phyloP scores from a whole-genome alignment of 2,329 filamentous ascomycete species.

The Dactylella cylindrospora region DNA sequence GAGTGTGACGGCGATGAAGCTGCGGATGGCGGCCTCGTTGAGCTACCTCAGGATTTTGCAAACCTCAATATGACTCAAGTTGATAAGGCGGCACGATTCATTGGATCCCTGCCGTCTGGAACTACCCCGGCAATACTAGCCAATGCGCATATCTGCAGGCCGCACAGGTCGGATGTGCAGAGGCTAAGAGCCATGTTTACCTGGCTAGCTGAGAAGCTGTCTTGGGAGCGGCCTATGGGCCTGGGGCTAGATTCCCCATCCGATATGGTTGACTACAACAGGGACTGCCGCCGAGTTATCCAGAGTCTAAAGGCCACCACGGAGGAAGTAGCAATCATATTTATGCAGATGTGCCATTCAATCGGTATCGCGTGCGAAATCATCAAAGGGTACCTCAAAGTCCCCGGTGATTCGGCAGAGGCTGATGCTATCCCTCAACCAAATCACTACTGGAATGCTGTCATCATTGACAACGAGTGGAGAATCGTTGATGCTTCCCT shows the following conservation, averaged over 20 bases:
- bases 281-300: conserved; percentile 81
- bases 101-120: conserved; percentile 77
- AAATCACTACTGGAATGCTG: conserved; percentile 98
- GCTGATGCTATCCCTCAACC: conserved; percentile 77
- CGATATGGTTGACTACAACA: conserved; percentile 74
- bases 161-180: conserved; percentile 91
- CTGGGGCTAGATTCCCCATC: conserved; percentile 27
- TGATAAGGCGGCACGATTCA: conserved; percentile 92
- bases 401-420: conserved; percentile 79
- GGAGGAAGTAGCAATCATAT: conserved; percentile 84
- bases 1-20: conserved; percentile 87
- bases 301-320: conserved; percentile 80
- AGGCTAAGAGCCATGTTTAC: conserved; percentile 91
- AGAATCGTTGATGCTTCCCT: conserved; percentile 93
- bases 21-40: conserved; percentile 78
- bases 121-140: conserved; percentile 80
- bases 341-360: conserved; percentile 89
- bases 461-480: conserved; percentile 92
- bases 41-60: conserved; percentile 77
- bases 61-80: conserved; percentile 77
- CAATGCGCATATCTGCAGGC: conserved; percentile 88
- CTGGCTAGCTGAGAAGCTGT: conserved; percentile 92
- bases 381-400: conserved; percentile 85
- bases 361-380: conserved; percentile 86
- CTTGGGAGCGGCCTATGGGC: conserved; percentile 74